Conservation (phyloP, 108 stramenopile species). For the Chaetoceros muelleri region DNA sequence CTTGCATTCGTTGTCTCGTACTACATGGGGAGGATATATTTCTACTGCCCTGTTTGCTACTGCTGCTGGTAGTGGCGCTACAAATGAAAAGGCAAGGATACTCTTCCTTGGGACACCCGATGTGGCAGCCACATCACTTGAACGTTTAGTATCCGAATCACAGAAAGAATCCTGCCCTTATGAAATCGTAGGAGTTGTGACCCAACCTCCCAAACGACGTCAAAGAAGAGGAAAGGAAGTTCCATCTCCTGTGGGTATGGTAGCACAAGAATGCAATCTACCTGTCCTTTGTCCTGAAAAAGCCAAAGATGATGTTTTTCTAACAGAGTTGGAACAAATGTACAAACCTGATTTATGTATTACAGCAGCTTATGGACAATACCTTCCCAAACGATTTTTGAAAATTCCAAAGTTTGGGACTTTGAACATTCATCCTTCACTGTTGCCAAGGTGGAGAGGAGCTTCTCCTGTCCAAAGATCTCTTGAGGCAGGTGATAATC, state of each 20-base stretch:
- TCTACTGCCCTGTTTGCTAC: neutral
- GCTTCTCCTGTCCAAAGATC: conserved; percentile 94
- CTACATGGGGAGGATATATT: too few species aligned
- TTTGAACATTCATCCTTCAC: conserved; percentile 93
- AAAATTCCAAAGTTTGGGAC: conserved; percentile 82
- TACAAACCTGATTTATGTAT: conserved; percentile 91
- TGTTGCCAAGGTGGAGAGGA: conserved; percentile 91
- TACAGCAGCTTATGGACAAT: conserved; percentile 97
- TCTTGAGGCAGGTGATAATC: conserved; percentile 75
- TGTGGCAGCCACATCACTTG: conserved; percentile 87
- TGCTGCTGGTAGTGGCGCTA: neutral
- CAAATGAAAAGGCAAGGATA: conserved; percentile 47
- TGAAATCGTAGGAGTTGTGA: conserved; percentile 85
- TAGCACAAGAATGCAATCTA: conserved; percentile 72
- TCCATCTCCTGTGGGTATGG: conserved; percentile 74
- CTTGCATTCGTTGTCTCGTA: too few species aligned
- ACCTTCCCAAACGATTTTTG: conserved; percentile 84
- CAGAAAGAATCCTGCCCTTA: conserved; percentile 34
- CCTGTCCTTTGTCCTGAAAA: conserved; percentile 80
- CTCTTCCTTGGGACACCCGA: conserved; percentile 95
- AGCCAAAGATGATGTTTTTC: conserved; percentile 78
- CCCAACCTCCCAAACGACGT: conserved; percentile 85
- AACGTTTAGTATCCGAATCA: conserved; percentile 57
- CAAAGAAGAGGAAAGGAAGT: conserved; percentile 73
- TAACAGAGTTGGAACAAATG: conserved; percentile 39